phyloP scores from a whole-genome alignment of 73 alveolate species.

The Paramecium sexaurelia region DNA sequence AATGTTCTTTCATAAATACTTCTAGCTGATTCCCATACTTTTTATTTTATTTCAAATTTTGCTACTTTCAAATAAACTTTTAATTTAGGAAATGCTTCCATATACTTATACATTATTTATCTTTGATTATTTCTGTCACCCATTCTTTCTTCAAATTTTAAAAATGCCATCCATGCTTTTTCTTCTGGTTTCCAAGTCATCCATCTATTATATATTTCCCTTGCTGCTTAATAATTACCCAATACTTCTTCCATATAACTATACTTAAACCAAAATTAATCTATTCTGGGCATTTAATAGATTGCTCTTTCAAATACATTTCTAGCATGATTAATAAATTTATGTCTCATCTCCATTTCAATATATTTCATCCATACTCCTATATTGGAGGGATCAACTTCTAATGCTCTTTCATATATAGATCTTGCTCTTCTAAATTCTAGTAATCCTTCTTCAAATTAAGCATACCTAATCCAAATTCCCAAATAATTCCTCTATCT shows the following conservation, averaged over 20 bases:
- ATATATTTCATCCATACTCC: conserved; percentile 97
- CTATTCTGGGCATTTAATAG: conserved; percentile 95
- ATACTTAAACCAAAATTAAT: conserved; percentile 97
- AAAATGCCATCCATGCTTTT: conserved; percentile 94
- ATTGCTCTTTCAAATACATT: conserved; percentile 98
- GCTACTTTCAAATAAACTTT: conserved; percentile 97
- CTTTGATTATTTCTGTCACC: conserved; percentile 89
- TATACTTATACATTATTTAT: conserved; percentile 84
- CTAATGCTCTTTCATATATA: conserved; percentile 98
- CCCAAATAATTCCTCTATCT: conserved; percentile 93
- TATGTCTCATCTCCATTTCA: conserved; percentile 99
- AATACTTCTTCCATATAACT: conserved; percentile 98
- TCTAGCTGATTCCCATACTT: conserved; percentile 88
- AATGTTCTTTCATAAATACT: conserved; percentile 91
- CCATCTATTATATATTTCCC: conserved; percentile 96
- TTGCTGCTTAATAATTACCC: conserved; percentile 92
- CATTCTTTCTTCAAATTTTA: conserved; percentile 96
- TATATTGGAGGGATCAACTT: conserved; percentile 94
- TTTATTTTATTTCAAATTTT: conserved; percentile 97
- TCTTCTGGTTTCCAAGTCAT: conserved; percentile 97
- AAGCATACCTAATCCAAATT: conserved; percentile 85
- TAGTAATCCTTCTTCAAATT: conserved; percentile 60
- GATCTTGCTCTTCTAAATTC: conserved; percentile 93
- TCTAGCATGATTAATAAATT: conserved; percentile 99
- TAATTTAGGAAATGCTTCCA: conserved; percentile 88